Evolutionary conservation across 768 basidiomycete genomes (phyloP), one percentile per base, ranked within the genome.

Genomic region (Leccinum rimulosum): DNA sequence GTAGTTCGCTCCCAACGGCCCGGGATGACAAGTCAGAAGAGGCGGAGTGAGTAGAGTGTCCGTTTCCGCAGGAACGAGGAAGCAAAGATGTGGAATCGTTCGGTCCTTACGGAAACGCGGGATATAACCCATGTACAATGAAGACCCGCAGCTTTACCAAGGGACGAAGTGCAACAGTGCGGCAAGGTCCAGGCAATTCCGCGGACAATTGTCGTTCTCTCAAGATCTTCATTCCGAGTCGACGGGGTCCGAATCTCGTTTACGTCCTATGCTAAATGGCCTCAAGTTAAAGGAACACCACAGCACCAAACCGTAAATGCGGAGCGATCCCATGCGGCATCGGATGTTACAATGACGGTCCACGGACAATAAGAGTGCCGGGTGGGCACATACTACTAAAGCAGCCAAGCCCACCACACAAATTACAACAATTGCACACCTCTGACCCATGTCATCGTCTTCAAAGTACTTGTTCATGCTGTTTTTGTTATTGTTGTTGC

Each of bases 381-480:
- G 12, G 27, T 55, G 10, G 11, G 19, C 19, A 3, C 33, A 12
- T 33, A 33, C 1, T 36, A 3, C 59, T 67, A 66, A 66, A 17
- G 17, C 5, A 31, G 49, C 47, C 5, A 27, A 19, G 35, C 27
- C 15, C 7, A 53, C 15, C 7, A 53, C 7, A 10, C 14, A 43
- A 47, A 9, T 33, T 15, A 45, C 55, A 31, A 11, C 14, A 47
- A 14, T 28, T 30, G 31, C 55, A n/a, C 25, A 59, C 59, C 61
- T 50, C 25, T 52, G 15, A 43, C 19, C 51, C 47, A 70, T 68
- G 62, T 27, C 38, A 38, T 52, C 31, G 47, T 31, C 57, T 2
- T 43, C 52, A 28, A 61, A 58, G 4, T n/a, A 45, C 43, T 55
- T 62, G 25, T 70, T 61, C 55, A 50, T 70, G 35, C 33, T 69